Conservation (phyloP, 2,329 filamentous ascomycete genomes). For the Periconia sp. region DNA sequence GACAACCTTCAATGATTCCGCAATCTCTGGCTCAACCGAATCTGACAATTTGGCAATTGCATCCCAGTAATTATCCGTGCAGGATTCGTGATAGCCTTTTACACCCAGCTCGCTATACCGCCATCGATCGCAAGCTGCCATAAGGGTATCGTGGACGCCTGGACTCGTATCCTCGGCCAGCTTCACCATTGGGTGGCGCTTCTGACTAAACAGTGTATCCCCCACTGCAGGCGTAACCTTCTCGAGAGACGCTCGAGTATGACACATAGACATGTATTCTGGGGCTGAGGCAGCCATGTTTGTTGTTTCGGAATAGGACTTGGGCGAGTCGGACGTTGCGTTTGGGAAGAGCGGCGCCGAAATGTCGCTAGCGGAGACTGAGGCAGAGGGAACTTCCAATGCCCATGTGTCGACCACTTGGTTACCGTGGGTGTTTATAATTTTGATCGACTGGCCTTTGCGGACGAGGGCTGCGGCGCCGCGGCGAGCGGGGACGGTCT, state of each 20-base stretch:
- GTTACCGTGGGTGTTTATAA: conserved; percentile 56
- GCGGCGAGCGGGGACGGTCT: conserved; percentile 52
- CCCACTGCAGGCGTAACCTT: conserved; percentile 38
- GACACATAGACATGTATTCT: conserved; percentile 45
- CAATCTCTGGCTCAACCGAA: conserved; percentile 15
- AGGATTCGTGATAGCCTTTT: conserved; percentile 39
- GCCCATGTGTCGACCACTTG: conserved; percentile 60
- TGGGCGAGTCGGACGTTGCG: conserved; percentile 26
- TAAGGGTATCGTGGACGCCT: conserved; percentile 43
- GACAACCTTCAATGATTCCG: conserved; percentile 26
- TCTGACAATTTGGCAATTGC: conserved; percentile 28
- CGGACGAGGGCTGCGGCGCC: conserved; percentile 49
- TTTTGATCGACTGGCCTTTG: conserved; percentile 49
- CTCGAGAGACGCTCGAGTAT: conserved; percentile 35
- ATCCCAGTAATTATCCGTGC: conserved; percentile 46
- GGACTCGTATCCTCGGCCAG: conserved; percentile 41
- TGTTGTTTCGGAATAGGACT: conserved; percentile 27
- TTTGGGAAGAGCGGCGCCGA: conserved; percentile 37
- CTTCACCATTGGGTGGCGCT: conserved; percentile 39
- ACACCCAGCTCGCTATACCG: conserved; percentile 42
- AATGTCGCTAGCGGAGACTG: conserved; percentile 23
- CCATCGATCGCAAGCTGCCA: conserved; percentile 45
- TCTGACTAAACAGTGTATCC: conserved; percentile 40
- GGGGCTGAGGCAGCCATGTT: conserved; percentile 35
- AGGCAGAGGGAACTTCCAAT: conserved; percentile 44